Conservation (phyloP, 495 filamentous ascomycete genomes). For the Hypoxylon crocopeplum region DNA sequence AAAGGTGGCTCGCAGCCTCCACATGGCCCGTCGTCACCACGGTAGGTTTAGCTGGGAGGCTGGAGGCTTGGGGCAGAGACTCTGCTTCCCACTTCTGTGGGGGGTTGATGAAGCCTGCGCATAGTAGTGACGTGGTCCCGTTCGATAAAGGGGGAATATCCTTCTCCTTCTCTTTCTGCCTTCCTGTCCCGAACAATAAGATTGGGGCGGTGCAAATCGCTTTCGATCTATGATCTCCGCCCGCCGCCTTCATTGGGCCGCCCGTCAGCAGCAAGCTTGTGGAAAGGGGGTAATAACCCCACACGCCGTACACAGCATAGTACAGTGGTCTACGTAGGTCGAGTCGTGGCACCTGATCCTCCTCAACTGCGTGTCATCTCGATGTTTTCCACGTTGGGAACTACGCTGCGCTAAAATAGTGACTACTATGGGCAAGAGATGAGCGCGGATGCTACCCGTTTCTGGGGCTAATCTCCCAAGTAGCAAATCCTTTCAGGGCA, state of each 20-base stretch:
- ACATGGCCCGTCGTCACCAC: constrained; percentile 26
- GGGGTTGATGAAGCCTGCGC: constrained; percentile 30
- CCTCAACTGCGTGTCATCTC: constrained; percentile 46
- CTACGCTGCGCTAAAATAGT: constrained; percentile 21
- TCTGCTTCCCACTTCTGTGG: constrained; percentile 27
- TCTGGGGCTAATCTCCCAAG: constrained; percentile 14
- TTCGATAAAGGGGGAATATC: constrained; percentile 38
- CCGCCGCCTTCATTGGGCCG: constrained; percentile 6
- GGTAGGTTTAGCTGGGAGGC: constrained; percentile 7
- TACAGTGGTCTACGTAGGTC: constrained; percentile 12
- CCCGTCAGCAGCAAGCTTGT: neutral
- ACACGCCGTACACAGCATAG: neutral
- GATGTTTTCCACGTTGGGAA: constrained; percentile 30
- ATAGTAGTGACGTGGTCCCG: constrained; percentile 42
- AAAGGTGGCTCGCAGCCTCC: constrained; percentile 37
- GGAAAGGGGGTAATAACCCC: neutral
- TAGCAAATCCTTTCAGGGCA: constrained; percentile 18
- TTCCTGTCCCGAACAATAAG: constrained; percentile 18
- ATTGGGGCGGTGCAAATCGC: constrained; percentile 34
- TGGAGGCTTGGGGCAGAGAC: constrained; percentile 1
- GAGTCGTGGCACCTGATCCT: constrained; percentile 45
- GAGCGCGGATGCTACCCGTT: constrained; percentile 28
- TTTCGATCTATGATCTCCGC: constrained; percentile 34
- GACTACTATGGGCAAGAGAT: constrained; percentile 6
- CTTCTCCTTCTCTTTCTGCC: constrained; percentile 20